Evolutionary conservation across 345 rosid genomes (phyloP).

Genomic region (Xanthoceras sorbifolium): DNA sequence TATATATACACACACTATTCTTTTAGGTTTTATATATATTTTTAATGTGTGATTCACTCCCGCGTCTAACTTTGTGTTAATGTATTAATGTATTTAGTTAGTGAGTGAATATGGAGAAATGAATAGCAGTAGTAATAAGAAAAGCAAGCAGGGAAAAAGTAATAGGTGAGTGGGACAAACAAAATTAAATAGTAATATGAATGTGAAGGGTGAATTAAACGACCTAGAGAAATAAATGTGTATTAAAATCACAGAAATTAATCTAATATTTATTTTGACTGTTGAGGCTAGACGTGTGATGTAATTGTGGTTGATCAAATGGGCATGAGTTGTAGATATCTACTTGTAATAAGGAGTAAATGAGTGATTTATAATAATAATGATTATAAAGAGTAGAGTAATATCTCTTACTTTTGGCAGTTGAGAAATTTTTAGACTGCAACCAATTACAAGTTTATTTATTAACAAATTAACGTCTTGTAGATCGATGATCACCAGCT

Average conservation of each 20-base stretch:
- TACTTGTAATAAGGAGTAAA: neutral
- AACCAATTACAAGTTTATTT: neutral
- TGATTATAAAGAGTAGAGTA: neutral
- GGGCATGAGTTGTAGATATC: too few species aligned
- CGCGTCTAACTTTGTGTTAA: too few species aligned
- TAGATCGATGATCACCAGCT: too few species aligned
- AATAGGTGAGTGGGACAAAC: neutral
- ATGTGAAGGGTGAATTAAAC: neutral
- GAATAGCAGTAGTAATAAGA: too few species aligned
- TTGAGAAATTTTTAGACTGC: neutral
- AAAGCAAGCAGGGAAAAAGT: neutral
- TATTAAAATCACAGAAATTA: neutral
- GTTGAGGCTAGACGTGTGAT: neutral
- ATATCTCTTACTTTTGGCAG: neutral
- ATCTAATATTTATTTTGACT: neutral
- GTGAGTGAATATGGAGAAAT: too few species aligned
- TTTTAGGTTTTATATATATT: too few species aligned
- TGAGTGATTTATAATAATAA: neutral
- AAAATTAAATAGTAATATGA: neutral
- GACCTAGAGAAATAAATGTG: slow-evolving; percentile 1
- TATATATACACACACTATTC: too few species aligned
- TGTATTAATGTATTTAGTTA: too few species aligned
- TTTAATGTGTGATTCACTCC: too few species aligned
- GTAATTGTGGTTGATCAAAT: neutral
- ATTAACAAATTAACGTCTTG: too few species aligned